phyloP scores from a whole-genome alignment of 2,329 filamentous ascomycete genomes.

The Fusarium pseudocircinatum region DNA sequence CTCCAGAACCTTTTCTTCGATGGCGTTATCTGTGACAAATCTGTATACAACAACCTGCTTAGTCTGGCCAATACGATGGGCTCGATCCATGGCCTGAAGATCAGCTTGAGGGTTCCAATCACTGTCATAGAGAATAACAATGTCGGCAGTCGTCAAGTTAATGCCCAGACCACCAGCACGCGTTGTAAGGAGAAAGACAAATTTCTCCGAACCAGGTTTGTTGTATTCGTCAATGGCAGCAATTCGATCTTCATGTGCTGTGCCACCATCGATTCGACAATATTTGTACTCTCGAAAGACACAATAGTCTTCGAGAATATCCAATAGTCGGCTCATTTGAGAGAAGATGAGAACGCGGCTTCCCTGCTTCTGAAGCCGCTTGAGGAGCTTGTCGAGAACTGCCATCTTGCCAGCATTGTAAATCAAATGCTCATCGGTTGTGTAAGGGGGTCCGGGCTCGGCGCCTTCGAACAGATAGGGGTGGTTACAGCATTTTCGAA shows the following conservation, averaged over 20 bases:
- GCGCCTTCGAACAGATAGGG: slow-evolving; percentile 98
- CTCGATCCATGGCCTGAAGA: slow-evolving; percentile 98
- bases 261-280: slow-evolving; percentile 96
- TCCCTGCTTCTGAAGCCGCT: slow-evolving; percentile 83
- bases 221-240: slow-evolving; percentile 99
- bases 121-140: slow-evolving; percentile 95
- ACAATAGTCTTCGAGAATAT: slow-evolving; percentile 98
- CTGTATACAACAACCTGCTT: slow-evolving; percentile 98
- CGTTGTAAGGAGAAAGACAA: slow-evolving; percentile 94
- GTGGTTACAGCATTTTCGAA: slow-evolving; percentile 98
- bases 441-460: slow-evolving; percentile 96
- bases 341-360: slow-evolving; percentile 99
- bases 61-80: slow-evolving; percentile 97
- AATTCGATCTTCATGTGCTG: slow-evolving; percentile 97
- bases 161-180: slow-evolving; percentile 96
- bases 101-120: slow-evolving; percentile 99
- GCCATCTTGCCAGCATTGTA: slow-evolving; percentile 98
- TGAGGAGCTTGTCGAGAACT: slow-evolving; percentile 90
- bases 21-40: slow-evolving; percentile 97
- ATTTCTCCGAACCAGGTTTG: slow-evolving; percentile 93
- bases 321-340: slow-evolving; percentile 96
- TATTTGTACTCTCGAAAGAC: slow-evolving; percentile 96
- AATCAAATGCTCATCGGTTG: slow-evolving; percentile 94
- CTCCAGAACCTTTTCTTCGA: slow-evolving; percentile 97
- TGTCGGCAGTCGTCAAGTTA: slow-evolving; percentile 94